phyloP scores from a whole-genome alignment of 2,329 filamentous ascomycete genomes.

The Cladosporium sp. region DNA sequence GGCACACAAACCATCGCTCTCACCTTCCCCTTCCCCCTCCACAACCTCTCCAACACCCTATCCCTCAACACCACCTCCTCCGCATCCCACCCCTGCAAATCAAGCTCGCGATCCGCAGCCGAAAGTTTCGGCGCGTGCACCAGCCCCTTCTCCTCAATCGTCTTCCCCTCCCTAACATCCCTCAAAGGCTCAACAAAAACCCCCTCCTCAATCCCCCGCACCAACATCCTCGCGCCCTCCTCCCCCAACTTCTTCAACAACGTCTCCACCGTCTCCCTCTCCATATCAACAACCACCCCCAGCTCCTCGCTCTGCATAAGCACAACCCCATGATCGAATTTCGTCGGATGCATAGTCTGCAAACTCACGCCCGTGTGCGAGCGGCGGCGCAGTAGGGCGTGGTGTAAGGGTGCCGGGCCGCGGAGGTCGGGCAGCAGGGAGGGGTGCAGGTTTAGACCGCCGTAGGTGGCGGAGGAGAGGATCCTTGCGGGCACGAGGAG shows the following conservation, averaged over 20 bases:
- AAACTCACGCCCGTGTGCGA: constrained; percentile 70
- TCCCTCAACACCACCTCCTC: constrained; percentile 53
- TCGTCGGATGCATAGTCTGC: constrained; percentile 73
- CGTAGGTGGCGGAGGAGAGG: constrained; percentile 66
- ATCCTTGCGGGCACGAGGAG: constrained; percentile 79
- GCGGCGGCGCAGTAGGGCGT: constrained; percentile 66
- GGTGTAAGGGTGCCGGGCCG: constrained; percentile 82
- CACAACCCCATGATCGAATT: constrained; percentile 76
- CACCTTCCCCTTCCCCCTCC: constrained; percentile 43
- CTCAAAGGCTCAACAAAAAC: constrained; percentile 53
- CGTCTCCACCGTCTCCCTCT: constrained; percentile 42
- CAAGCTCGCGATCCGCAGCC: constrained; percentile 58
- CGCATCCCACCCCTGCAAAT: constrained; percentile 55
- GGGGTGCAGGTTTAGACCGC: constrained; percentile 90
- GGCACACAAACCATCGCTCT: too few relatives aligned
- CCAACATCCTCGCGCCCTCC: constrained; percentile 67
- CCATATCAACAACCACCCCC: constrained; percentile 49
- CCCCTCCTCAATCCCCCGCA: constrained; percentile 58
- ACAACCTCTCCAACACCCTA: constrained; percentile 62
- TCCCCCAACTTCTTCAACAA: constrained; percentile 56
- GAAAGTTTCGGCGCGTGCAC: constrained; percentile 69
- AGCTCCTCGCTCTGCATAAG: constrained; percentile 57
- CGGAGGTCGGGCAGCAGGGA: constrained; percentile 75
- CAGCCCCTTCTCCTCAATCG: constrained; percentile 25
- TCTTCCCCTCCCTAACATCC: not conserved